Percentiles rank a stretch among this genome's conserved stretches.
These are phyloP conservation scores for Tympanopsis confertula DNA, from an alignment of 2,329 filamentous ascomycete species.

Conservation along the genomic window DNA sequence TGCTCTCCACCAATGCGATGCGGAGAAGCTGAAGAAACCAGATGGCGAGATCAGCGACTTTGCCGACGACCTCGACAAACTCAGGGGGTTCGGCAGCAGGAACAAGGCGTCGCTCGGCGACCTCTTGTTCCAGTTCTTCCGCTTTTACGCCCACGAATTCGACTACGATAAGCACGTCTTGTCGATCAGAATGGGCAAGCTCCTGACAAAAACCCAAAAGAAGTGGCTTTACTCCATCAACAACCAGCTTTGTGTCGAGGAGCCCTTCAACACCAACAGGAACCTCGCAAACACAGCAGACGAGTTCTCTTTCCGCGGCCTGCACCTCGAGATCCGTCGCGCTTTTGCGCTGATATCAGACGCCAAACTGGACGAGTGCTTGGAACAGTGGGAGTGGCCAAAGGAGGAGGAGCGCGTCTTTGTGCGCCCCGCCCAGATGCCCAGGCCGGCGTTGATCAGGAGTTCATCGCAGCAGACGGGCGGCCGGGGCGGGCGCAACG, in stretches of 20 bases:
- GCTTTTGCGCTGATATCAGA: conserved; percentile 75
- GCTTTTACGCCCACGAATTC: conserved; percentile 86
- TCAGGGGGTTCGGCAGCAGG: conserved; percentile 62
- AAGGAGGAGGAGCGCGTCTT: conserved; percentile 62
- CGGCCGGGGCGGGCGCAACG: conserved; percentile 34
- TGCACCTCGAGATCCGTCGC: conserved; percentile 78
- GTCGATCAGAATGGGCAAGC: conserved; percentile 71
- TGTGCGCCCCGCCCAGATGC: conserved; percentile 40
- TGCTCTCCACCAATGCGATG: conserved; percentile 64
- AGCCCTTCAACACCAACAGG: conserved; percentile 81
- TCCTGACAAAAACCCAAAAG: conserved; percentile 74
- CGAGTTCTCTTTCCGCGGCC: conserved; percentile 81
- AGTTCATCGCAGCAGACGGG: conserved; percentile 45
- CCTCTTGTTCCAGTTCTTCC: conserved; percentile 90
- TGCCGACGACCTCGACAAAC: conserved; percentile 69
- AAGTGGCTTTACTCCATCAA: conserved; percentile 72
- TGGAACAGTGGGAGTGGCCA: conserved; percentile 79
- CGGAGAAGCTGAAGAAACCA: conserved; percentile 45
- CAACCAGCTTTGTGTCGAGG: conserved; percentile 85
- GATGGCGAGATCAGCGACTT: conserved; percentile 66
- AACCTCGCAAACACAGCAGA: conserved; percentile 96
- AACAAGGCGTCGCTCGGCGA: conserved; percentile 77
- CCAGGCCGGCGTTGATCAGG: conserved; percentile 43
- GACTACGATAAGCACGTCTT: conserved; percentile 77
- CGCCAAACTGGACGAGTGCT: conserved; percentile 71